Evolutionary conservation across 352 stramenopile species (phyloP).

Genomic region (Lagenidium sp.): DNA sequence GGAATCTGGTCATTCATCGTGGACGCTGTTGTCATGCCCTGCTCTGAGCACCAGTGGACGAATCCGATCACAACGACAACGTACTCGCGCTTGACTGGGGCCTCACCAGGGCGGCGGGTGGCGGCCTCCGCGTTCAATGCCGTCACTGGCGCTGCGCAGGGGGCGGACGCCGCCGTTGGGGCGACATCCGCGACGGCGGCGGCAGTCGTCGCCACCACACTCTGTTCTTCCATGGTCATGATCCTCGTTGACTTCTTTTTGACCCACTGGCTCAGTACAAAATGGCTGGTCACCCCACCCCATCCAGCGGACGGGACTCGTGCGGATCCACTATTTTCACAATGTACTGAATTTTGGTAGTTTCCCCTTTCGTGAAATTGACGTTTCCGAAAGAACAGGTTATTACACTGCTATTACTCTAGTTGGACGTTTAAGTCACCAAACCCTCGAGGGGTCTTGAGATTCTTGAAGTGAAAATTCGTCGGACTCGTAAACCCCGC

Average conservation of each 20-base stretch:
- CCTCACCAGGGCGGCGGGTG: slow-evolving; percentile 19
- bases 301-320: too few relatives aligned
- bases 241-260: neutral
- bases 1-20: slow-evolving; percentile 28
- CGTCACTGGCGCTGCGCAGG: neutral
- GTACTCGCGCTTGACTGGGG: slow-evolving; percentile 27
- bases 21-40: neutral
- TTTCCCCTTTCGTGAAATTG: too few relatives aligned
- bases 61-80: slow-evolving; percentile 1
- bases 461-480: slow-evolving; percentile 53
- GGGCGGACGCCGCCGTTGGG: neutral
- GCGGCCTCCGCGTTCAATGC: slow-evolving; percentile 2
- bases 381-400: too few relatives aligned
- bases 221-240: too few relatives aligned
- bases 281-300: neutral
- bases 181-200: neutral
- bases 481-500: slow-evolving; percentile 56
- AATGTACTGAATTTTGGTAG: too few relatives aligned
- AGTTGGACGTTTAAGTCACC: too few relatives aligned
- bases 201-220: too few relatives aligned
- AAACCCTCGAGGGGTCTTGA: slow-evolving; percentile 31
- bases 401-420: too few relatives aligned
- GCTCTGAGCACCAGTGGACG: too few relatives aligned
- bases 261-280: neutral
- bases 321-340: too few relatives aligned